Conservation (phyloP, 257 asterid species). For the Solanum clarkiae region DNA sequence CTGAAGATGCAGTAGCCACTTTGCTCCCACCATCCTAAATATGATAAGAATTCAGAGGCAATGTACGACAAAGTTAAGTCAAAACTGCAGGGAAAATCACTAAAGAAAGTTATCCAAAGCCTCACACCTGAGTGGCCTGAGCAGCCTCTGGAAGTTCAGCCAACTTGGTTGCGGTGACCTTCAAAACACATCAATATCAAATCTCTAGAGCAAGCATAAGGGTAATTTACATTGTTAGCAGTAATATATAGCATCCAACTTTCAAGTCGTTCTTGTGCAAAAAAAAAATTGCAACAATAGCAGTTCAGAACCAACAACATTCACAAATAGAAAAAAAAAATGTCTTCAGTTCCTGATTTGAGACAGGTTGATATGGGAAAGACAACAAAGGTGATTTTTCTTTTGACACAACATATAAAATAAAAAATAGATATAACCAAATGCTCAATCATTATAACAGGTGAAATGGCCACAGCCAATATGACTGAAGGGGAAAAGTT, state of each 20-base stretch:
- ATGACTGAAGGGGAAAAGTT: neutral
- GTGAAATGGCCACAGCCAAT: neutral
- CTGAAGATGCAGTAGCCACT: constrained; percentile 1
- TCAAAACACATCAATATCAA: neutral
- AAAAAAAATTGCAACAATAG: neutral
- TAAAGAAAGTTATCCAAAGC: neutral
- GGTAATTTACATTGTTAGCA: neutral
- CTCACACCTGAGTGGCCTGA: constrained; percentile 6
- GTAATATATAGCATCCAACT: neutral
- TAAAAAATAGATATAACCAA: neutral
- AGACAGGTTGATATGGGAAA: neutral
- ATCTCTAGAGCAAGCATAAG: neutral
- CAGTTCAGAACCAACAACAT: neutral
- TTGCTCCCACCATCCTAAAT: constrained; percentile 10
- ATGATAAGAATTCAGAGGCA: neutral
- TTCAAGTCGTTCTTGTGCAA: neutral
- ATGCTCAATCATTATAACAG: neutral
- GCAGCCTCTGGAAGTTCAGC: constrained; percentile 1
- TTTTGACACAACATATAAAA: neutral
- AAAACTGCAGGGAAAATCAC: neutral
- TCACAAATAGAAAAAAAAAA: neutral
- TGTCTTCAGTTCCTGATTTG: neutral
- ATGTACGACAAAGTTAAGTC: neutral
- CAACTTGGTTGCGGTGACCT: constrained; percentile 7
- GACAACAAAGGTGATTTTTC: neutral